Evolutionary conservation across 2,329 filamentous ascomycete genomes (phyloP).

Genomic region (Fusarium siculi): DNA sequence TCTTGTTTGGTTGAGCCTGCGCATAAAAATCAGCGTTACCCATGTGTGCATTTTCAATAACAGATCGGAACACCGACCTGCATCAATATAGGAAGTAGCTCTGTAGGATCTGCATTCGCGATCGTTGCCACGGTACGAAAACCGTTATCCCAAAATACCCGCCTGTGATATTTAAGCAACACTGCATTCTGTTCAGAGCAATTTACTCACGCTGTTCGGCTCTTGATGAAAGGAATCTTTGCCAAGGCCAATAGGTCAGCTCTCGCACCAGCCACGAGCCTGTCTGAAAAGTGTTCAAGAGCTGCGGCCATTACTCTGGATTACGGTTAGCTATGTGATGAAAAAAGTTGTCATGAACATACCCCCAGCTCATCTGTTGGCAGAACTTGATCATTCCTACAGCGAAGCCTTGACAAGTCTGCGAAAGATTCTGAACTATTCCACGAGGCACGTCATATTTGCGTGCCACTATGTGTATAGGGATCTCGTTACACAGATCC

Average conservation of each 20-base stretch:
- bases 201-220: slow-evolving; percentile 70
- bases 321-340: slow-evolving; percentile 19
- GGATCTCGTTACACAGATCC: slow-evolving; percentile 80
- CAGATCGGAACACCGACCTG: slow-evolving; percentile 60
- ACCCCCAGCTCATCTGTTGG: slow-evolving; percentile 79
- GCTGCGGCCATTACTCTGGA: slow-evolving; percentile 73
- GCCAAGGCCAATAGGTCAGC: slow-evolving; percentile 77
- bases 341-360: slow-evolving; percentile 35
- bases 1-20: slow-evolving; percentile 74
- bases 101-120: slow-evolving; percentile 74
- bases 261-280: slow-evolving; percentile 76
- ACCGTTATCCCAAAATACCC: slow-evolving; percentile 80
- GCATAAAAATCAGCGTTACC: neutral
- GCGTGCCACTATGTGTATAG: slow-evolving; percentile 73
- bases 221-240: slow-evolving; percentile 80
- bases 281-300: slow-evolving; percentile 79
- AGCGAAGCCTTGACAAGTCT: slow-evolving; percentile 81
- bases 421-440: slow-evolving; percentile 75
- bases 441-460: slow-evolving; percentile 79
- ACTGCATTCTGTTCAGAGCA: neutral
- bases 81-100: slow-evolving; percentile 77
- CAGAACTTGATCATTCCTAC: slow-evolving; percentile 85
- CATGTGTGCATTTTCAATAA: neutral
- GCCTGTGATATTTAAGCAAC: slow-evolving; percentile 38
- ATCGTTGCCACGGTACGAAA: slow-evolving; percentile 74